Percentiles rank a stretch among this genome's conserved stretches.
Evolutionary conservation across 2,329 filamentous ascomycete genomes (phyloP).

Genomic region (Fusarium hostae): DNA sequence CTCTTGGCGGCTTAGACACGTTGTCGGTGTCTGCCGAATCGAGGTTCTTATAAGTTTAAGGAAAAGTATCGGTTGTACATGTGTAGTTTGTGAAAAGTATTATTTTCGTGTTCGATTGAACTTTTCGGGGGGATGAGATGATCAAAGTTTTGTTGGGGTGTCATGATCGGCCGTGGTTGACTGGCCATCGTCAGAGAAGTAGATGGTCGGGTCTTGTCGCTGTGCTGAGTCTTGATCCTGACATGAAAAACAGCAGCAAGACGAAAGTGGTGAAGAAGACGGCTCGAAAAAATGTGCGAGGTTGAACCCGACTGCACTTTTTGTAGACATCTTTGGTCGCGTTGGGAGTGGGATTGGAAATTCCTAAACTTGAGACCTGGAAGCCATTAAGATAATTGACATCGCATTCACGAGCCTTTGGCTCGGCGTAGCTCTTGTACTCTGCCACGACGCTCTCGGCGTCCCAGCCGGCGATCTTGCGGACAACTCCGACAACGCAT

Average conservation of each 20-base stretch:
- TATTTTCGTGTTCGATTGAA: neutral
- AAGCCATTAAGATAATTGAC: conserved; percentile 67
- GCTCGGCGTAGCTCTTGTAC: conserved; percentile 73
- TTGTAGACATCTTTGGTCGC: conserved; percentile 5
- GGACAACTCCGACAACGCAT: conserved; percentile 84
- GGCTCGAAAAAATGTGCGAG: conserved; percentile 55
- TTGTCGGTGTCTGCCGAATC: neutral
- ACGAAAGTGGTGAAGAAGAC: conserved; percentile 57
- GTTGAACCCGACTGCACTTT: conserved; percentile 41
- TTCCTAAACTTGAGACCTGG: conserved; percentile 52
- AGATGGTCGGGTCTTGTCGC: conserved; percentile 25
- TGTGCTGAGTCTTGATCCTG: conserved; percentile 48
- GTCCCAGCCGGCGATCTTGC: conserved; percentile 77
- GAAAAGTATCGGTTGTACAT: conserved; percentile 7
- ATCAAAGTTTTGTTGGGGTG: neutral
- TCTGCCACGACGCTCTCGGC: conserved; percentile 73
- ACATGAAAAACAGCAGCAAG: conserved; percentile 56
- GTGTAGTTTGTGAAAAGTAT: neutral
- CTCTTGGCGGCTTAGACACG: neutral
- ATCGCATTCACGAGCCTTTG: conserved; percentile 70
- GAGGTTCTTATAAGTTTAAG: conserved; percentile 16
- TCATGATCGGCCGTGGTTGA: neutral
- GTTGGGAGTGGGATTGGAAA: neutral
- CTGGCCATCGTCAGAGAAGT: conserved; percentile 8
- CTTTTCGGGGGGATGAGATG: neutral